These are phyloP conservation scores for Abelmoschus esculentus DNA, from an alignment of 345 rosid species.

Conservation along the genomic window DNA sequence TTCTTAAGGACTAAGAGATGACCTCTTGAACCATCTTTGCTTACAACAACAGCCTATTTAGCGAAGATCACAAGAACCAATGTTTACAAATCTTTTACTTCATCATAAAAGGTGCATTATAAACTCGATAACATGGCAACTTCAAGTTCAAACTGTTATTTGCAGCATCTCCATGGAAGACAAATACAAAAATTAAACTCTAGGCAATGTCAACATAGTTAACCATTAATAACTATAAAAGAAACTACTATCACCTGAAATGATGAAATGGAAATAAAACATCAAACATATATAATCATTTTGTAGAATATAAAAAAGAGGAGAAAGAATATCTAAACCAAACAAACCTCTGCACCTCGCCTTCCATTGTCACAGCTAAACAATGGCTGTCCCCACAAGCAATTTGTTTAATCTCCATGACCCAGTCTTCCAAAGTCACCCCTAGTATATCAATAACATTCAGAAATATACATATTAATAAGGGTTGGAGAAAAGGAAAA, in stretches of 20 bases:
- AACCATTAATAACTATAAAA: background rate
- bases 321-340: background rate
- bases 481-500: background rate
- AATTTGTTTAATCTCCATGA: conserved; percentile 92
- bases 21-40: background rate
- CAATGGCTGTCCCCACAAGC: conserved; percentile 99
- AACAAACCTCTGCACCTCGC: conserved; percentile 78
- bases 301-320: background rate
- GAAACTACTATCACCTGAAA: background rate
- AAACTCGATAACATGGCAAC: background rate
- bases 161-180: background rate
- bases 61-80: background rate
- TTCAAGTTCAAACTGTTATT: background rate
- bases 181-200: background rate
- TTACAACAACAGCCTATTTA: background rate
- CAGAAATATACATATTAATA: background rate
- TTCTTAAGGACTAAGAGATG: background rate
- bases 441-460: conserved; percentile 39
- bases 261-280: background rate
- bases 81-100: background rate
- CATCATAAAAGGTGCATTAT: background rate
- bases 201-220: background rate
- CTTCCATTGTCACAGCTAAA: conserved; percentile 83
- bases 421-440: conserved; percentile 99
- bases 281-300: background rate